Evolutionary conservation across 2,329 filamentous ascomycete genomes (phyloP).

Genomic region (Xylariaceae sp.): DNA sequence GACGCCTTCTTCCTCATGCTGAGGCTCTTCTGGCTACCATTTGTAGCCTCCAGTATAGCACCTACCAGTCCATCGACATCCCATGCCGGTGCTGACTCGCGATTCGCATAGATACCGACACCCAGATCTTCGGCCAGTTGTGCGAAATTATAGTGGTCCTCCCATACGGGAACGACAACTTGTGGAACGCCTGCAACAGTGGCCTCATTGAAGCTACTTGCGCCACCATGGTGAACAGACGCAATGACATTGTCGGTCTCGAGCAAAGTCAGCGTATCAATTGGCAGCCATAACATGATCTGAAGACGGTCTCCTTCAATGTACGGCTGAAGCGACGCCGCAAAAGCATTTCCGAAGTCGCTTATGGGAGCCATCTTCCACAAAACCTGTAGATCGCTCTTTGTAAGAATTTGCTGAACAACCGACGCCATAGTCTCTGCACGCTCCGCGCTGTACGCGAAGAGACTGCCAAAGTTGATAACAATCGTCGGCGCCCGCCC

Average conservation of each 20-base stretch:
- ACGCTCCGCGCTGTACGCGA: conserved; percentile 18
- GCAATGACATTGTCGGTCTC: too few species aligned
- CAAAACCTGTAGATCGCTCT: conserved; percentile 27
- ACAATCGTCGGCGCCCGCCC: conserved; percentile 21
- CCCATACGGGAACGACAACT: conserved; percentile 6
- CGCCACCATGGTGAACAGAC: too few species aligned
- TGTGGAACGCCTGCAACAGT: conserved; percentile 5
- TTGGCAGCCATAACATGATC: too few species aligned
- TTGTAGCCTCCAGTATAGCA: conserved; percentile 11
- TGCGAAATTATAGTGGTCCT: conserved; percentile 10
- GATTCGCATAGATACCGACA: conserved; percentile 4
- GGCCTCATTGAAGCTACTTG: neutral
- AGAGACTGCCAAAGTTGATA: conserved; percentile 25
- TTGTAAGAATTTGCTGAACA: conserved; percentile 19
- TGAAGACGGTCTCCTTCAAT: too few species aligned
- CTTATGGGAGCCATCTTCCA: conserved; percentile 26
- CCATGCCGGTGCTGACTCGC: conserved; percentile 16
- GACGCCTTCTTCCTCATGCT: neutral
- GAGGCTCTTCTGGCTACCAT: neutral
- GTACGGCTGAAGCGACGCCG: neutral
- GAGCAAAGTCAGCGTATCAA: too few species aligned
- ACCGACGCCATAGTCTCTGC: conserved; percentile 28
- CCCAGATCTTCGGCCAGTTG: conserved; percentile 5
- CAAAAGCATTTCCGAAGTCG: neutral
- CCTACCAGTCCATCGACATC: conserved; percentile 27